A percentile compares a stretch with the other conserved stretches of the same genome.
Evolutionary conservation across 495 filamentous ascomycete genomes (phyloP).

Genomic region (Tuber indicum): DNA sequence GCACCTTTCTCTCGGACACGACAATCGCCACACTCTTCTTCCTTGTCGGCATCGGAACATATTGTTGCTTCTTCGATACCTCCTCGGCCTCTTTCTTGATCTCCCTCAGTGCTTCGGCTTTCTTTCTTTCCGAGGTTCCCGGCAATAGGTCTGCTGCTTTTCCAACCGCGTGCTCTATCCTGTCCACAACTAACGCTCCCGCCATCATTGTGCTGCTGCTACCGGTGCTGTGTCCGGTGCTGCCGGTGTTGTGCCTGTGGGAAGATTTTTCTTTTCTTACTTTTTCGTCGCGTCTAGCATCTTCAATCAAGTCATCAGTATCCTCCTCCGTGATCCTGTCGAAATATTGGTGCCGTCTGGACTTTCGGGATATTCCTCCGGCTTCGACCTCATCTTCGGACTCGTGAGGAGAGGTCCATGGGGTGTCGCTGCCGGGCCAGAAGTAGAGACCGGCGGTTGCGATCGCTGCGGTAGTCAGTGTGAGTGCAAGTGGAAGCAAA

Average conservation of each 20-base stretch:
- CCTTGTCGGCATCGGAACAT: slow-evolving; percentile 22
- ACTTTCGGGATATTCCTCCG: slow-evolving; percentile 7
- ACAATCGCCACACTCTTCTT: slow-evolving; percentile 33
- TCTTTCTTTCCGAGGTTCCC: slow-evolving; percentile 3
- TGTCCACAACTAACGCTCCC: slow-evolving; percentile 12
- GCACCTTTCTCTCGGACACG: slow-evolving; percentile 32
- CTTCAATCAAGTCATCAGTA: slow-evolving; percentile 38
- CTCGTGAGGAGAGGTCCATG: slow-evolving; percentile 27
- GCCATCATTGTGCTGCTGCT: slow-evolving; percentile 11
- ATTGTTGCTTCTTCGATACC: slow-evolving; percentile 20
- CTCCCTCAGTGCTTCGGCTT: slow-evolving; percentile 8
- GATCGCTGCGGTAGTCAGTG: slow-evolving; percentile 37
- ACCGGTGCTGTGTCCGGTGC: slow-evolving; percentile 10
- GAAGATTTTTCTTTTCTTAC: background rate
- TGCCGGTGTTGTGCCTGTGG: background rate
- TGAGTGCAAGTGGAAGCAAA: slow-evolving; percentile 37
- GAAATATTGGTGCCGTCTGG: slow-evolving; percentile 8
- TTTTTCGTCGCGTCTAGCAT: slow-evolving; percentile 30
- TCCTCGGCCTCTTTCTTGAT: slow-evolving; percentile 24
- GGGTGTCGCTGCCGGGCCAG: slow-evolving; percentile 32
- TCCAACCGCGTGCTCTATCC: slow-evolving; percentile 11
- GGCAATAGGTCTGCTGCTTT: slow-evolving; percentile 17
- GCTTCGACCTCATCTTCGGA: slow-evolving; percentile 12
- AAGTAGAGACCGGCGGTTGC: slow-evolving; percentile 38
- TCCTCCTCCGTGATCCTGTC: slow-evolving; percentile 38